These are phyloP conservation scores for Jacaranda copaia DNA, from an alignment of 257 asterid species.

Conservation along the genomic window DNA sequence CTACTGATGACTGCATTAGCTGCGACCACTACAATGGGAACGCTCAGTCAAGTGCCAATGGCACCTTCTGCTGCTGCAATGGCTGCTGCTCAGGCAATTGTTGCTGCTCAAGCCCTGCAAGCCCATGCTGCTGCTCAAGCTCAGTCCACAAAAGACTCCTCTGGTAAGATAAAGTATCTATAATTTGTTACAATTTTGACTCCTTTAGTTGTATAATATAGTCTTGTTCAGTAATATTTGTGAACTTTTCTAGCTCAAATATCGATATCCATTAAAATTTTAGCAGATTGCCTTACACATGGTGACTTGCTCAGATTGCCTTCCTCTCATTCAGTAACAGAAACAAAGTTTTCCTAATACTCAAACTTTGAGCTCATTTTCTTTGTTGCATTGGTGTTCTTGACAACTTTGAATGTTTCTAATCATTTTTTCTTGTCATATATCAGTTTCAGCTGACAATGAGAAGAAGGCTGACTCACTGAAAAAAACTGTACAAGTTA, in stretches of 20 bases:
- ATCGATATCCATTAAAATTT: background rate
- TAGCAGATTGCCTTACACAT: slow-evolving; percentile 4
- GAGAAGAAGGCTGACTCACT: slow-evolving; percentile 71
- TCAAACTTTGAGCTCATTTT: background rate
- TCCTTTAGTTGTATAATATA: slow-evolving; percentile 23
- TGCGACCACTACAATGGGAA: slow-evolving; percentile 81
- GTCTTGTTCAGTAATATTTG: background rate
- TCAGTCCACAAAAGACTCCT: slow-evolving; percentile 60
- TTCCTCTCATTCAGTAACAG: background rate
- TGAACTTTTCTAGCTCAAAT: slow-evolving; percentile 23
- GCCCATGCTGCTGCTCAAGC: slow-evolving; percentile 96
- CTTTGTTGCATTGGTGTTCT: background rate
- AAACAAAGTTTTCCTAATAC: background rate
- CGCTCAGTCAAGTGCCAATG: slow-evolving; percentile 92
- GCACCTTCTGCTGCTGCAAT: slow-evolving; percentile 99
- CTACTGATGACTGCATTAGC: slow-evolving; percentile 87
- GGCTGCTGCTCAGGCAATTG: slow-evolving; percentile 99
- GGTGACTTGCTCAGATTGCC: slow-evolving; percentile 12
- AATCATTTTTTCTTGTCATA: slow-evolving; percentile 23
- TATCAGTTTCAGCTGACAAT: slow-evolving; percentile 58
- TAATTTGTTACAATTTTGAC: background rate
- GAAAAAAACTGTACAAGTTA: slow-evolving; percentile 83
- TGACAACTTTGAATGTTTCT: slow-evolving; percentile 27
- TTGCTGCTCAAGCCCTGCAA: slow-evolving; percentile 98
- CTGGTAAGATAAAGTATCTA: slow-evolving; percentile 52